Percentiles rank a stretch among this genome's conserved stretches.
Evolutionary conservation across 1,284 basidiomycete genomes (phyloP).

Genomic region (Irpex sp.): DNA sequence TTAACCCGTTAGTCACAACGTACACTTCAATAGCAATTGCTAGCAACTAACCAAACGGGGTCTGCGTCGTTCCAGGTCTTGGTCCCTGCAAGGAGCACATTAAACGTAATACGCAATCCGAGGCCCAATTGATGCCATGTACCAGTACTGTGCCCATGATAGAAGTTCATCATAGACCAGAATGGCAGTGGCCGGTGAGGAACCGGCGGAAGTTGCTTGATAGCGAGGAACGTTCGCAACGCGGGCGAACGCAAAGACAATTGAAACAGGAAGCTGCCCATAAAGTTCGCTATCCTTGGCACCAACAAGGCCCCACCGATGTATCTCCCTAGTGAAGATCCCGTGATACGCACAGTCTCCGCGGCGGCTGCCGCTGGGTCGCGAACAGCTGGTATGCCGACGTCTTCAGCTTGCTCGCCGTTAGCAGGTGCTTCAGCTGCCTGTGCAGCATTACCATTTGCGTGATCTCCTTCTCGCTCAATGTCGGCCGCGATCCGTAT

Average conservation of each 20-base stretch:
- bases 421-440: slow-evolving; percentile 1
- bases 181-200: background rate
- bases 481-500: slow-evolving; percentile 36
- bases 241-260: slow-evolving; percentile 44
- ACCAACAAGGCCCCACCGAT: slow-evolving; percentile 61
- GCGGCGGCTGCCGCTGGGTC: slow-evolving; percentile 41
- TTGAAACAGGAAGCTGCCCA: slow-evolving; percentile 55
- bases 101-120: slow-evolving; percentile 34
- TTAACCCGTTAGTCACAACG: background rate
- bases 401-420: slow-evolving; percentile 10
- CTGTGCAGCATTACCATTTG: slow-evolving; percentile 3
- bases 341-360: slow-evolving; percentile 49
- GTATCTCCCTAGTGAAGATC: slow-evolving; percentile 54
- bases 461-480: background rate
- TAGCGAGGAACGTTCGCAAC: slow-evolving; percentile 50
- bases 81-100: slow-evolving; percentile 49
- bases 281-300: slow-evolving; percentile 55
- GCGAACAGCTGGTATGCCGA: slow-evolving; percentile 14
- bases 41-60: slow-evolving; percentile 56
- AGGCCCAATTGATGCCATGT: slow-evolving; percentile 15
- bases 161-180: background rate
- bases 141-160: background rate
- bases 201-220: slow-evolving; percentile 29
- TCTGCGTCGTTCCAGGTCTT: slow-evolving; percentile 58
- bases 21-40: background rate